A percentile compares a stretch with the other conserved stretches of the same genome.
Conservation (phyloP, 2,329 filamentous ascomycete species). For the Dendrostoma leiphaemia region DNA sequence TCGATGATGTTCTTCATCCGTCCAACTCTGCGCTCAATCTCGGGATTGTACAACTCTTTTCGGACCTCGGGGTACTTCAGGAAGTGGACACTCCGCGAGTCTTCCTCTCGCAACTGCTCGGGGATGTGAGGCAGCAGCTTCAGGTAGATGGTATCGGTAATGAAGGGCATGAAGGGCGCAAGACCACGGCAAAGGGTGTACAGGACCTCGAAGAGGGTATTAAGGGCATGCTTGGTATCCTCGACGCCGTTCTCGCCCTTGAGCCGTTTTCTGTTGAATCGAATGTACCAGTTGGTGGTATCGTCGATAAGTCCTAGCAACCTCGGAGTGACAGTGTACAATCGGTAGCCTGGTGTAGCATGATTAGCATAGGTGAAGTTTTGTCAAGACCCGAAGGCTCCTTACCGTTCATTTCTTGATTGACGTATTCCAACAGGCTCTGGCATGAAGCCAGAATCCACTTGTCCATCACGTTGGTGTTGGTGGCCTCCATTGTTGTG, state of each 20-base stretch:
- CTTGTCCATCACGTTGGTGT: slow-evolving; percentile 90
- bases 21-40: slow-evolving; percentile 80
- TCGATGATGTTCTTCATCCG: slow-evolving; percentile 98
- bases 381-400: slow-evolving; percentile 9
- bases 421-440: slow-evolving; percentile 85
- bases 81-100: slow-evolving; percentile 89
- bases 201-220: slow-evolving; percentile 90
- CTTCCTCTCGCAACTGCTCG: slow-evolving; percentile 62
- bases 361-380: slow-evolving; percentile 15
- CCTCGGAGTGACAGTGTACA: slow-evolving; percentile 89
- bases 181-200: slow-evolving; percentile 85
- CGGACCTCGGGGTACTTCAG: slow-evolving; percentile 84
- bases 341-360: slow-evolving; percentile 56
- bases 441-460: slow-evolving; percentile 95
- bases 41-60: slow-evolving; percentile 81
- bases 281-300: slow-evolving; percentile 98
- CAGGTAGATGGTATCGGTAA: slow-evolving; percentile 91
- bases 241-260: slow-evolving; percentile 86
- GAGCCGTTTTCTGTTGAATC: slow-evolving; percentile 85
- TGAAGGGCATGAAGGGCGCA: slow-evolving; percentile 92
- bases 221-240: slow-evolving; percentile 86
- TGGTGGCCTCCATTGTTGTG: slow-evolving; percentile 69
- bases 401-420: slow-evolving; percentile 83
- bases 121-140: slow-evolving; percentile 81
- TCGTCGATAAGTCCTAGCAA: slow-evolving; percentile 84